Evolutionary conservation across 1,284 basidiomycete species (phyloP), one percentile per base, ranked within the genome.

Genomic region (Ustilago trichophora): DNA sequence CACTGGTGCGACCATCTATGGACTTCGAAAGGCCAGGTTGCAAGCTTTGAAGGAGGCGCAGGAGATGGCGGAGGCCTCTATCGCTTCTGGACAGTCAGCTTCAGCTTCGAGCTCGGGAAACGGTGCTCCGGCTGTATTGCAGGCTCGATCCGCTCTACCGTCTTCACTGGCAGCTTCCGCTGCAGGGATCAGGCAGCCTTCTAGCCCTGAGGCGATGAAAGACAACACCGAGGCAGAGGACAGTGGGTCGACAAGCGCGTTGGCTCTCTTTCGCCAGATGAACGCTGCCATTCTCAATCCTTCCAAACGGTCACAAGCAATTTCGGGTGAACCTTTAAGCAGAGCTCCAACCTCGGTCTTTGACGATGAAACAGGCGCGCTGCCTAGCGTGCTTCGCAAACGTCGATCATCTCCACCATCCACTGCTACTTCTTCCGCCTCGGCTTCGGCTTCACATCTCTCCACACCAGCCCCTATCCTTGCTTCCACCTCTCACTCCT

Each of bases 11-110:
- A 60, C 67, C 18, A 65, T 65, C 49, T 70, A 70, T 26, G 60
- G 60, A 5, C 41, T 70, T 1, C 26, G 67, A 16, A 70, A 70
- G 32, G 67, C 67, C 0, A 41, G 37, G 7, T 4, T 56, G 35
- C 60, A 70, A 42, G 67, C 67, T 2, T 19, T 70, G 9, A 70
- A 60, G 18, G 60, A 70, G 38, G 67, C 56, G 3, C 52, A 64
- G 34, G 48, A 64, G 42, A 38, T 64, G 6, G 56, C 58, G 6
- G 36, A 56, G 35, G 47, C 58, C 2, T 53, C 50, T 6, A 15
- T 31, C 2, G 46, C 25, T 2, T 16, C 33, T 3, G 26, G 34
- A 13, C 37, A 52, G n/a, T 3, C 22, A 22, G 42, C 29, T 18
- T 26, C 41, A 11, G 0, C 26, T 18, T 29, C 29, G 3, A 18